A percentile compares a stretch with the other conserved stretches of the same genome.
Evolutionary conservation across 2,329 filamentous ascomycete genomes (phyloP).

Genomic region (Amylocarpus encephaloides): DNA sequence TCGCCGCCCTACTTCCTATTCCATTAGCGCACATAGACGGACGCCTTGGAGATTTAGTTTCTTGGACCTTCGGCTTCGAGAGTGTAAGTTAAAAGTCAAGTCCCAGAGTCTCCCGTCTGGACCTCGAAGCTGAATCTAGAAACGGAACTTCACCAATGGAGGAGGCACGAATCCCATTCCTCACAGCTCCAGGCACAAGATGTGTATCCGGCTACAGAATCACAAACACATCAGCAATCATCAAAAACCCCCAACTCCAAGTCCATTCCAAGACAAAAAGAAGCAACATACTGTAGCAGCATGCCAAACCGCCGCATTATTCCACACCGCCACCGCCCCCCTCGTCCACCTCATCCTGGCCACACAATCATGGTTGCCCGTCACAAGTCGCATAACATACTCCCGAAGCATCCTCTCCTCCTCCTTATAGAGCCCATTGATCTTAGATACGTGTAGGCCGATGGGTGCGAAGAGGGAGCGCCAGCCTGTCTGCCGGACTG

Average conservation of each 20-base stretch:
- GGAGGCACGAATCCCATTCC: conserved; percentile 41
- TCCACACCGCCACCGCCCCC: conserved; percentile 44
- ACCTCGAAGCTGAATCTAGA: conserved; percentile 38
- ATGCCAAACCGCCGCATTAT: conserved; percentile 48
- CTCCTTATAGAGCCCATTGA: conserved; percentile 43
- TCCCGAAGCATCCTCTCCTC: conserved; percentile 43
- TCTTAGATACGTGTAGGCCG: conserved; percentile 41
- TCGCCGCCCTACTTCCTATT: no score
- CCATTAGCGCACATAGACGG: no score
- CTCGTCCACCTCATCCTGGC: conserved; percentile 34
- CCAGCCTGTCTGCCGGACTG: conserved; percentile 51
- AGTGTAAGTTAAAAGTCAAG: no score
- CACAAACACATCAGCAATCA: conserved; percentile 23
- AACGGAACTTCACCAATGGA: conserved; percentile 45
- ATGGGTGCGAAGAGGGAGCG: conserved; percentile 46
- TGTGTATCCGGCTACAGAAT: conserved; percentile 42
- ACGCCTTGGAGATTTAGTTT: no score
- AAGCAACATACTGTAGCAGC: conserved; percentile 38
- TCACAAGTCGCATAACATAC: conserved; percentile 43
- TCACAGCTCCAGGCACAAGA: conserved; percentile 40
- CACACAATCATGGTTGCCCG: conserved; percentile 49
- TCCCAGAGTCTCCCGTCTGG: no score
- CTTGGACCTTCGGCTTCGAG: no score
- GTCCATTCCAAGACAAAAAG: no score
- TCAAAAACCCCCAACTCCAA: no score